These are phyloP conservation scores for Thozetella sp. DNA, from an alignment of 495 filamentous ascomycete genomes.

Conservation along the genomic window DNA sequence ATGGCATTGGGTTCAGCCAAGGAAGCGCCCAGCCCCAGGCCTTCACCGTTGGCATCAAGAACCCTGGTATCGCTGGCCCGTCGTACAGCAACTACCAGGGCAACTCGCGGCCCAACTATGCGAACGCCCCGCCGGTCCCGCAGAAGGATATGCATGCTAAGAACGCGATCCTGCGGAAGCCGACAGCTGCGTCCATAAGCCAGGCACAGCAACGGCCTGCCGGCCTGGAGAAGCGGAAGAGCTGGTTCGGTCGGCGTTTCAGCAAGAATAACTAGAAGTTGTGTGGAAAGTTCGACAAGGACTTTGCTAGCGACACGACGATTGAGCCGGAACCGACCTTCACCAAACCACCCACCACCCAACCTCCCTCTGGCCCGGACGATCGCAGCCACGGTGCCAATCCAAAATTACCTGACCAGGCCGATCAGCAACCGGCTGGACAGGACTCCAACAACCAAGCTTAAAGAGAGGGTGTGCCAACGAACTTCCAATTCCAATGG, in stretches of 20 bases:
- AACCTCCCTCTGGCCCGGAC: no score
- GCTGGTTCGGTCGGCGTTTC: conserved; percentile 84
- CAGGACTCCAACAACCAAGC: no score
- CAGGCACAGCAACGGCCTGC: conserved; percentile 33
- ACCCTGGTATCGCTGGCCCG: conserved; percentile 4
- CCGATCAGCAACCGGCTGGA: no score
- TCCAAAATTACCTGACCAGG: no score
- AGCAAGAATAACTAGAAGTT: conserved; percentile 58
- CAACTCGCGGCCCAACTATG: conserved; percentile 9
- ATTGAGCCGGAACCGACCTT: no score
- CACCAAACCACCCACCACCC: no score
- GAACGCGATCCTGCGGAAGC: conserved; percentile 28
- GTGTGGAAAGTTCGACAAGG: neutral
- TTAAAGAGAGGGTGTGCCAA: no score
- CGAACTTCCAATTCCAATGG: no score
- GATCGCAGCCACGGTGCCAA: no score
- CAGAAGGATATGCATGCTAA: conserved; percentile 30
- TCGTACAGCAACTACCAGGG: conserved; percentile 9
- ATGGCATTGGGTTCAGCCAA: conserved; percentile 46
- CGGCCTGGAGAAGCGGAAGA: conserved; percentile 73
- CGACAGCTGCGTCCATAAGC: conserved; percentile 24
- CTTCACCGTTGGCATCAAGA: conserved; percentile 28
- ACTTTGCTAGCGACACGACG: neutral
- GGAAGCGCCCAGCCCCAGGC: conserved; percentile 30
- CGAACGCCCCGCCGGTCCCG: conserved; percentile 32